Base-by-base conservation (phyloP, 208 protist genomes). In the Vickermania ingenoplastis region DNA sequence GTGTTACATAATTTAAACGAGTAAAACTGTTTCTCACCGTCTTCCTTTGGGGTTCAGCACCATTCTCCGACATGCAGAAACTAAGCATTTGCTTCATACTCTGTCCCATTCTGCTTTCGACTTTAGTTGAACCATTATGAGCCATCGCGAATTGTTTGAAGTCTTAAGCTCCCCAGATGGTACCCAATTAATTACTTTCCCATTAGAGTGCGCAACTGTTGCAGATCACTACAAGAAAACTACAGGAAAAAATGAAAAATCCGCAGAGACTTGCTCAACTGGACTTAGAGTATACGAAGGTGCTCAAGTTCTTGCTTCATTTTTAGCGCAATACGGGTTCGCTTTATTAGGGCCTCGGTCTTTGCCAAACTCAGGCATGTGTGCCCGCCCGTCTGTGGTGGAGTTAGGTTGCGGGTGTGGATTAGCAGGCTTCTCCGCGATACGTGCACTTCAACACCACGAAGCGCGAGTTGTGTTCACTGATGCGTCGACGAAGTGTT, bases 221-320 rank as follows among this genome's bases (percentile, higher is more conserved):
- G 41, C 31, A 21, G 67, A 82, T 57, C 81, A 89, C 64, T 85
- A 89, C 60, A 49, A 59, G 24, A 62, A 63, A 2, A 85, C 75
- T 22, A 81, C 65, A 3, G 59, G 31, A n/a, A 29, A 49, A 31
- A 48, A 62, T 51, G 57, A 53, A 53, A 60, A 50, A 29, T 0
- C 45, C 45, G 54, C 27, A 0, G 53, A 65, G 21, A 52, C 60
- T 14, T 86, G 79, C 61, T 74, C 61, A 21, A 90, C 83, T 0
- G 83, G 83, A 2, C 74, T 86, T 65, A 78, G 83, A 11, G 76
- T 86, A 25, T 90, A 90, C 57, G 79, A 86, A 53, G 79, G 83
- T 1, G 83, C 75, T 3, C 72, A 79, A 55, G 71, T 86, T 24
- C 65, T 90, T 29, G 63, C 83, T 2, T 65, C 73, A 3, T 86